Conservation (phyloP, 2,329 filamentous ascomycete genomes). For the Knufia petricola region DNA sequence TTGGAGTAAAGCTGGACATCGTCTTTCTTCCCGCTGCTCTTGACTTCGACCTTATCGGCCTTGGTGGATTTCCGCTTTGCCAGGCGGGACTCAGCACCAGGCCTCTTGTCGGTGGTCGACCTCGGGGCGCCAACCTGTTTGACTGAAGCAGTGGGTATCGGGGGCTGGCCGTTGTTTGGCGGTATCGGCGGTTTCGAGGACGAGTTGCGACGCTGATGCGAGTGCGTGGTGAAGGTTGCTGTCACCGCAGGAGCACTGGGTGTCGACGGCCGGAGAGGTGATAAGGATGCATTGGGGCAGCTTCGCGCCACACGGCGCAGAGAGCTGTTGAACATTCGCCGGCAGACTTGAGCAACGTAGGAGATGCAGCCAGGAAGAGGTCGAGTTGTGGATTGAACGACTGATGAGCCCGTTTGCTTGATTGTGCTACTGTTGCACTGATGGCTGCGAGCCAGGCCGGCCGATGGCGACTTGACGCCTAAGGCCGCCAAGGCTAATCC, state of each 20-base stretch:
- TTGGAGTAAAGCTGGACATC: conserved; percentile 8
- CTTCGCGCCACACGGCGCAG: conserved; percentile 36
- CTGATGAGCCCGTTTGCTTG: background rate
- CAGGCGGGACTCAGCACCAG: conserved; percentile 20
- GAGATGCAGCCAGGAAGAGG: background rate
- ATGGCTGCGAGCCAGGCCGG: background rate
- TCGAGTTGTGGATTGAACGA: background rate
- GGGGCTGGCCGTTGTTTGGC: conserved; percentile 35
- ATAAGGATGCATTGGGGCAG: conserved; percentile 27
- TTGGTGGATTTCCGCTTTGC: conserved; percentile 20
- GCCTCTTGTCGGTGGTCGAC: conserved; percentile 18
- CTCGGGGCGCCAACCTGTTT: conserved; percentile 21
- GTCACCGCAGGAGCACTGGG: conserved; percentile 28
- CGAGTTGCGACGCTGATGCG: conserved; percentile 39
- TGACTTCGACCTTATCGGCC: conserved; percentile 20
- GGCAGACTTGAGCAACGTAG: background rate
- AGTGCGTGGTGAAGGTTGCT: conserved; percentile 27
- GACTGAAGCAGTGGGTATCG: conserved; percentile 20
- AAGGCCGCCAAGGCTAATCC: background rate
- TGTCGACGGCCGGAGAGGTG: conserved; percentile 25
- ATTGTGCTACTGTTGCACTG: background rate
- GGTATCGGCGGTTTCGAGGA: conserved; percentile 40
- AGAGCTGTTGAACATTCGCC: conserved; percentile 37
- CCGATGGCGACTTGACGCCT: background rate
- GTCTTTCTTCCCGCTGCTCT: conserved; percentile 8